phyloP scores from a whole-genome alignment of 2,329 filamentous ascomycete species.

The Aspergillus tubingensis region DNA sequence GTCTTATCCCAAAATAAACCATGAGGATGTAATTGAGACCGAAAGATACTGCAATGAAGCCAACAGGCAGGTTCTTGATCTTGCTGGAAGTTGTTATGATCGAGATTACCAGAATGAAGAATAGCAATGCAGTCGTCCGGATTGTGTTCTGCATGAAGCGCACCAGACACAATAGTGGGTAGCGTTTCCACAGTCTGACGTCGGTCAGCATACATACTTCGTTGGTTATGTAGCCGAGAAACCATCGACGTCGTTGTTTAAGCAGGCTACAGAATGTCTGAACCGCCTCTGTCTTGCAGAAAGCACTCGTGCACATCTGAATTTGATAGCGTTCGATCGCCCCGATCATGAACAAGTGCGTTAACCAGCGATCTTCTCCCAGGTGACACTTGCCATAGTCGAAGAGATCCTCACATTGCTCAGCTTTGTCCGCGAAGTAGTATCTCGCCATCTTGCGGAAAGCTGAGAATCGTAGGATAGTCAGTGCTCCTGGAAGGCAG shows the following conservation, averaged over 20 bases:
- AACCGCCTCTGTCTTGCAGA: constrained; percentile 97
- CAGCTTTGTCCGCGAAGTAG: constrained; percentile 96
- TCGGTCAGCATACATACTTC: constrained; percentile 98
- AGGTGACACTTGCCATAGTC: constrained; percentile 95
- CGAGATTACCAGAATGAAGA: constrained; percentile 90
- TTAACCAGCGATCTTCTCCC: constrained; percentile 94
- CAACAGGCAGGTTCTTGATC: constrained; percentile 77
- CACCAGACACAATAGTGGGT: constrained; percentile 81
- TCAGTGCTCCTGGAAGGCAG: constrained; percentile 91
- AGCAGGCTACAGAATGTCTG: constrained; percentile 82
- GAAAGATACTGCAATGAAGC: constrained; percentile 89
- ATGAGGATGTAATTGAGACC: constrained; percentile 94
- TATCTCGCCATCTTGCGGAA: constrained; percentile 97
- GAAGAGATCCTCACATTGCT: constrained; percentile 93
- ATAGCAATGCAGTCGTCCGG: constrained; percentile 86
- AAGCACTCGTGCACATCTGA: constrained; percentile 94
- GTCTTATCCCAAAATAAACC: constrained; percentile 88
- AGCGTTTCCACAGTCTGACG: constrained; percentile 84
- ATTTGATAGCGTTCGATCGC: constrained; percentile 93
- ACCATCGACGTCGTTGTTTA: constrained; percentile 95
- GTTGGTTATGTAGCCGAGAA: constrained; percentile 95
- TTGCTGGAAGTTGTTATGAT: constrained; percentile 80
- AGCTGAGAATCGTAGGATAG: constrained; percentile 92
- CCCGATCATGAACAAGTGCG: constrained; percentile 98
- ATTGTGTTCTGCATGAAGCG: constrained; percentile 97